Percentiles rank a stretch among this genome's conserved stretches.
phyloP scores from a whole-genome alignment of 805 yeast species.

The Candida glaebosa region DNA sequence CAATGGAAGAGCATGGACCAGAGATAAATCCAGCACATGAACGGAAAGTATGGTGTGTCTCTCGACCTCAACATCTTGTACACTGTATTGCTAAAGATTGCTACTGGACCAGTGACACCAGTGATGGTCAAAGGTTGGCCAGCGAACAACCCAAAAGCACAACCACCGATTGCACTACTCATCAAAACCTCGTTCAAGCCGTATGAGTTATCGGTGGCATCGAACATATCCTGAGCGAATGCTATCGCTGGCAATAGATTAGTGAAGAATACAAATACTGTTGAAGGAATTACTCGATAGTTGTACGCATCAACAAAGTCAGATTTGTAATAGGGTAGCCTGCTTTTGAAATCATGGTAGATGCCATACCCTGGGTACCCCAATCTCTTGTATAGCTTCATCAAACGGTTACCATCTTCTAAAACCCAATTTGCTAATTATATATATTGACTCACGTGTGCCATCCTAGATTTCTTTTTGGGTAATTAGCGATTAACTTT shows the following conservation, averaged over 20 bases:
- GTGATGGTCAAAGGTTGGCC: slow-evolving; percentile 95
- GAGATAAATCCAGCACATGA: slow-evolving; percentile 93
- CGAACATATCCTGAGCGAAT: slow-evolving; percentile 96
- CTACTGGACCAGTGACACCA: slow-evolving; percentile 95
- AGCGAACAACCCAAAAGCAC: slow-evolving; percentile 76
- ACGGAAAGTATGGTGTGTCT: slow-evolving; percentile 67
- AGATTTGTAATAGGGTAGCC: slow-evolving; percentile 65
- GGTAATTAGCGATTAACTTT: neutral
- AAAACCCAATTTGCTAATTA: no score
- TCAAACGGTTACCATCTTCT: no score
- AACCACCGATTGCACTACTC: slow-evolving; percentile 83
- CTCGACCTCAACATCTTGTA: slow-evolving; percentile 62
- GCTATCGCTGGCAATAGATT: slow-evolving; percentile 91
- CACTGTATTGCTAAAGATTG: slow-evolving; percentile 89
- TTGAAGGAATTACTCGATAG: slow-evolving; percentile 85
- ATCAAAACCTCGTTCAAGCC: slow-evolving; percentile 90
- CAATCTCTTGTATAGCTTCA: neutral
- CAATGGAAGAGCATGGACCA: slow-evolving; percentile 89
- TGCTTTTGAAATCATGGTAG: slow-evolving; percentile 43
- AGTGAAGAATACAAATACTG: slow-evolving; percentile 81
- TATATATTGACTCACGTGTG: no score
- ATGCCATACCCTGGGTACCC: slow-evolving; percentile 47
- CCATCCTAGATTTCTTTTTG: no score
- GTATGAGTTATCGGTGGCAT: slow-evolving; percentile 78
- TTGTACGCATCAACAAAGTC: slow-evolving; percentile 84